Evolutionary conservation across 2,329 filamentous ascomycete species (phyloP), one percentile per base, ranked within the genome.

Genomic region (Aspergillus luchuensis): DNA sequence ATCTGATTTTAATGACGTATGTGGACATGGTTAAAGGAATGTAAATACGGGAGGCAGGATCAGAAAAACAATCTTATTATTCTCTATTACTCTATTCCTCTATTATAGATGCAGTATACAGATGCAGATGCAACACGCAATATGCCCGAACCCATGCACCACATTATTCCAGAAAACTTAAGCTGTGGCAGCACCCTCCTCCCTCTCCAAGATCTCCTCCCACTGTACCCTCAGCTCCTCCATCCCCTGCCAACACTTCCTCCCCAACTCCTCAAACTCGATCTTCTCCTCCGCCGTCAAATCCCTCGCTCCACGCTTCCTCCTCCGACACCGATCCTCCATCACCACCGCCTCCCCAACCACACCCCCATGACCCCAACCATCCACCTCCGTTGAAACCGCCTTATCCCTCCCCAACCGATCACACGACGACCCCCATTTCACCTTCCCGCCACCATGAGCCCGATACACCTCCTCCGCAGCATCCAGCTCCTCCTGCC

Each of bases 401-500:
- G 91, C 85, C 41, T 83, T 79, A 61, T 85, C 83, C 19, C 82
- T 78, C 0, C 89, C 87, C 57, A 78, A 74, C 10, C 84, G 74
- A 65, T 89, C 84, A 8, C 84, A 84, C n/a, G 86, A 85, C 30
- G 89, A 90, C 2, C 94, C 94, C 94, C 94, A 98, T 79, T 98
- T 98, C 54, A 76, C 84, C 73, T 81, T 87, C 63, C 82, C 83
- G 48, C 81, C 82, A 2, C 75, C 80, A 54, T 91, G 85, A 13
- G 93, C 81, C 19, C 82, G 80, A 15, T 84, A 84, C 60, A 70
- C 70, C 4, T 66, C 66, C 28, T 79, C 76, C 8, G 76, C 75
- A 25, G 64, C 70, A 47, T 78, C 73, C 13, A 81, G 67, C 5
- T 69, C 69, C 4, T 72, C 67, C 55, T 89, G 84, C 7, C 86